A percentile compares a stretch with the other conserved stretches of the same genome.
Conservation (phyloP, 2,329 filamentous ascomycete genomes). For the Cladophialophora exuberans region DNA sequence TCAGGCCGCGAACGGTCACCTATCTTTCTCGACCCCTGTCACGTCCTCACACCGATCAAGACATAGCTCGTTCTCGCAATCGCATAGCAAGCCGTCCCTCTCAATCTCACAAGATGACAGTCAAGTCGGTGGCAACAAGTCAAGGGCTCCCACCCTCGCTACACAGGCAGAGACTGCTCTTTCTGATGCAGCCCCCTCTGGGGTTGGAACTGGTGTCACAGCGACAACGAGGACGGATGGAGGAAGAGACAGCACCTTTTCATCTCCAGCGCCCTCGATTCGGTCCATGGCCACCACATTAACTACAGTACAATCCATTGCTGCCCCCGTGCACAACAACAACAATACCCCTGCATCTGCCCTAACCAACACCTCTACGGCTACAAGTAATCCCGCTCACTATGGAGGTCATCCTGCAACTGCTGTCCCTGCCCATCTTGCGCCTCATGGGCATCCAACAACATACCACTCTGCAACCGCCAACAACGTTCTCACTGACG, state of each 20-base stretch:
- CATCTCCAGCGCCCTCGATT: conserved; percentile 66
- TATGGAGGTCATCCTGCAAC: conserved; percentile 64
- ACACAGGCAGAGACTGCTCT: conserved; percentile 77
- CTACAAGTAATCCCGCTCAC: conserved; percentile 42
- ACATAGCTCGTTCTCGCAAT: conserved; percentile 57
- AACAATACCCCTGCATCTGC: conserved; percentile 38
- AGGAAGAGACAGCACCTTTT: conserved; percentile 69
- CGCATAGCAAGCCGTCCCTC: conserved; percentile 62
- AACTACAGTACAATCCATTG: conserved; percentile 67
- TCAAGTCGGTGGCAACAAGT: conserved; percentile 62
- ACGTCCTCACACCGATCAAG: conserved; percentile 57
- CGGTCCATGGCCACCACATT: conserved; percentile 67
- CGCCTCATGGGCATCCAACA: conserved; percentile 54
- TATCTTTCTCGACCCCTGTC: conserved; percentile 56
- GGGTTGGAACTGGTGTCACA: conserved; percentile 77
- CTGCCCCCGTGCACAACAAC: conserved; percentile 51
- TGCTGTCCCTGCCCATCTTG: conserved; percentile 63
- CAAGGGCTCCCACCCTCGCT: conserved; percentile 77
- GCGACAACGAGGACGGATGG: conserved; percentile 62
- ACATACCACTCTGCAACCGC: conserved; percentile 65
- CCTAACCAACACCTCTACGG: conserved; percentile 35
- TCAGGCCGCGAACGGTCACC: conserved; percentile 46
- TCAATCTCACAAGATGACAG: conserved; percentile 65
- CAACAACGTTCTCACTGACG: conserved; percentile 66
- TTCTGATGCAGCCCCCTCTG: conserved; percentile 76